Evolutionary conservation across 1,139 yeast species (phyloP).

Genomic region (Sugiyamaella xylanicola): DNA sequence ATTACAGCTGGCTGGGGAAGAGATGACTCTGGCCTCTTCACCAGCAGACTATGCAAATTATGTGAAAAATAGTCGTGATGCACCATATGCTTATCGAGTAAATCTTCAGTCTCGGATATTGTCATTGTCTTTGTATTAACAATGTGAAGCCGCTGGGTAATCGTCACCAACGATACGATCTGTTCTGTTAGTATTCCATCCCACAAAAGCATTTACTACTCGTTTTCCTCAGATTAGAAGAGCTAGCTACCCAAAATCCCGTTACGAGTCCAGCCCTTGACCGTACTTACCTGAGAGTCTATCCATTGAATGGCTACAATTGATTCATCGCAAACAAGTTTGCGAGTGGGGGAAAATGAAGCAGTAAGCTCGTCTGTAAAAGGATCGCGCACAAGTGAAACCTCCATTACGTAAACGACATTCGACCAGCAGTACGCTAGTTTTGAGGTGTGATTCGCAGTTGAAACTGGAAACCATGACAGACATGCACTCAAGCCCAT

Average conservation of each 20-base stretch:
- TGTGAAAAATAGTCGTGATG: conserved; percentile 45
- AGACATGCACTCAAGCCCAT: conserved; percentile 52
- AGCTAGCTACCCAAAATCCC: too few species aligned
- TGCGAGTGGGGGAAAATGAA: conserved; percentile 50
- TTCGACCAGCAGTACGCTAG: conserved; percentile 72
- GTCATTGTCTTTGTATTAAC: conserved; percentile 47
- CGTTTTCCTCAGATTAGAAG: too few species aligned
- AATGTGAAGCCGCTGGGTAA: conserved; percentile 51
- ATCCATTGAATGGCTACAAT: conserved; percentile 66
- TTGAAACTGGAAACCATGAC: conserved; percentile 61
- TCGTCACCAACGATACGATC: conserved; percentile 54
- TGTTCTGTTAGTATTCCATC: conserved; percentile 23
- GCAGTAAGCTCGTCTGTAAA: conserved; percentile 41
- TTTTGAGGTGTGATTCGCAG: conserved; percentile 30
- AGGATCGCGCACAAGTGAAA: conserved; percentile 49
- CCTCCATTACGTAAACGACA: conserved; percentile 56
- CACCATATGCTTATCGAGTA: conserved; percentile 50
- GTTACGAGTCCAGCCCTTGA: too few species aligned
- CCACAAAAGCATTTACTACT: not conserved
- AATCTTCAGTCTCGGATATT: conserved; percentile 47
- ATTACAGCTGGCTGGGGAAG: conserved; percentile 34
- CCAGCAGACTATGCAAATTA: conserved; percentile 33
- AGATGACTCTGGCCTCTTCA: conserved; percentile 24
- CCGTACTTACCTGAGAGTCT: conserved; percentile 43
- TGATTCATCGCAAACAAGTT: conserved; percentile 51